These are phyloP conservation scores for Eucalyptus cladocalyx DNA, from an alignment of 345 rosid genomes.

Conservation along the genomic window DNA sequence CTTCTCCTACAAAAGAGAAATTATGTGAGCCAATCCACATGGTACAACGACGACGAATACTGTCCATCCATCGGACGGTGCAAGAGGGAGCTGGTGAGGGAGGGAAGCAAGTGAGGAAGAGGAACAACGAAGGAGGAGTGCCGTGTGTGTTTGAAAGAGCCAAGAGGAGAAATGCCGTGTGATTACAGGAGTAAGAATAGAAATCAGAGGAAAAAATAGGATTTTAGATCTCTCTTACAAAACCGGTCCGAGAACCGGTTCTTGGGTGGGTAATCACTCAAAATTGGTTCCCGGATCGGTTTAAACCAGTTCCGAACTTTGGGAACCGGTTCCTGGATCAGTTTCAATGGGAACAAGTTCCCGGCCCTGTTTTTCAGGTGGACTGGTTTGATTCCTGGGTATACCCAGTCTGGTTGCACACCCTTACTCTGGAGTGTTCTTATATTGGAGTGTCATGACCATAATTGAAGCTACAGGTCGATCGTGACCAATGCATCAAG, in stretches of 20 bases:
- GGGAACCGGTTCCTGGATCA: accelerated
- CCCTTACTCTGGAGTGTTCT: not conserved
- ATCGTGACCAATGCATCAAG: not conserved
- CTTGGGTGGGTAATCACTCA: too few relatives aligned
- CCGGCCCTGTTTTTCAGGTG: accelerated
- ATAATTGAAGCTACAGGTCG: not conserved
- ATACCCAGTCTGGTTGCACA: accelerated
- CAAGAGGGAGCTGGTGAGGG: too few relatives aligned
- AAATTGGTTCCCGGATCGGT: accelerated
- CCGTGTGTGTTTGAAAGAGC: too few relatives aligned
- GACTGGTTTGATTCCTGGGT: accelerated
- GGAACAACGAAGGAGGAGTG: too few relatives aligned
- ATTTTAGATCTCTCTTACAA: too few relatives aligned
- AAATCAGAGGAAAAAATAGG: too few relatives aligned
- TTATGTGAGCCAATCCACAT: too few relatives aligned
- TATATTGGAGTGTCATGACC: not conserved
- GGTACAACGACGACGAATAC: accelerated
- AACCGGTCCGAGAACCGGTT: accelerated
- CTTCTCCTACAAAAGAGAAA: accelerated
- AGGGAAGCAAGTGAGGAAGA: too few relatives aligned
- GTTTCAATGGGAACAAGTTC: accelerated
- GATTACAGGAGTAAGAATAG: accelerated
- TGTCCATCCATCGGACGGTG: accelerated
- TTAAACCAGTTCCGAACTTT: too few relatives aligned
- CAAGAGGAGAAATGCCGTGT: accelerated